Percentiles rank a stretch among this genome's conserved stretches.
Conservation (phyloP, 2,329 filamentous ascomycete genomes). For the Coniochaeta prunicola region DNA sequence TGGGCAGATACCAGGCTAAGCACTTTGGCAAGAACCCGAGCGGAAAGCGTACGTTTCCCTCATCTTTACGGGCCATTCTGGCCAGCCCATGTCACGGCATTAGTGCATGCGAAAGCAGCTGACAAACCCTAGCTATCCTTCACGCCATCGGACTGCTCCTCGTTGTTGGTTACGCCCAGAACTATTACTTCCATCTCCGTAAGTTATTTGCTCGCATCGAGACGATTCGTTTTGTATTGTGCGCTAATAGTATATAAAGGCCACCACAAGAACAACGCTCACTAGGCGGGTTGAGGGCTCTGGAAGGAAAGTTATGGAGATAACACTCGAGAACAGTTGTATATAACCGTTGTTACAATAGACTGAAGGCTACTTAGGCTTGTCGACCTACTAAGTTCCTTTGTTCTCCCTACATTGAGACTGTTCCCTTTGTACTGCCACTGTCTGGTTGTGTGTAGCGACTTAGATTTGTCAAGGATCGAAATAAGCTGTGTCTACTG, state of each 20-base stretch:
- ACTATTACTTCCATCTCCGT: conserved; percentile 99
- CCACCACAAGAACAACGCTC: conserved; percentile 99
- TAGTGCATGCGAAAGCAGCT: conserved; percentile 10
- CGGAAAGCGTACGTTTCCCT: conserved; percentile 66
- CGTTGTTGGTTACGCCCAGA: conserved; percentile 84
- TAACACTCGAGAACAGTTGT: conserved; percentile 24
- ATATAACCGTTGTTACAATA: conserved; percentile 33
- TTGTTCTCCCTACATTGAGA: neutral
- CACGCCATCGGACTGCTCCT: conserved; percentile 77
- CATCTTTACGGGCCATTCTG: too few relatives aligned
- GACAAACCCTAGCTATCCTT: conserved; percentile 62
- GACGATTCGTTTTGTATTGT: conserved; percentile 13
- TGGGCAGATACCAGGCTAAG: conserved; percentile 81
- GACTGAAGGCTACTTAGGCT: conserved; percentile 19
- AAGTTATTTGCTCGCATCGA: conserved; percentile 36
- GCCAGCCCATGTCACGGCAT: too few relatives aligned
- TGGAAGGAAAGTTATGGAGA: conserved; percentile 7
- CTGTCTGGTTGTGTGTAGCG: neutral
- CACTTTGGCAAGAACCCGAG: conserved; percentile 96
- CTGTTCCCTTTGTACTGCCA: neutral
- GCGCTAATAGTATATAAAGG: conserved; percentile 42
- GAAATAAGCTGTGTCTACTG: too few relatives aligned
- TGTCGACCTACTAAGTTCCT: neutral
- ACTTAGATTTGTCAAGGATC: too few relatives aligned
- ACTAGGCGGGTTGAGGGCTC: conserved; percentile 51